Evolutionary conservation across 2,329 filamentous ascomycete species (phyloP), one percentile per base, ranked within the genome.

Genomic region (Fusarium clavum): DNA sequence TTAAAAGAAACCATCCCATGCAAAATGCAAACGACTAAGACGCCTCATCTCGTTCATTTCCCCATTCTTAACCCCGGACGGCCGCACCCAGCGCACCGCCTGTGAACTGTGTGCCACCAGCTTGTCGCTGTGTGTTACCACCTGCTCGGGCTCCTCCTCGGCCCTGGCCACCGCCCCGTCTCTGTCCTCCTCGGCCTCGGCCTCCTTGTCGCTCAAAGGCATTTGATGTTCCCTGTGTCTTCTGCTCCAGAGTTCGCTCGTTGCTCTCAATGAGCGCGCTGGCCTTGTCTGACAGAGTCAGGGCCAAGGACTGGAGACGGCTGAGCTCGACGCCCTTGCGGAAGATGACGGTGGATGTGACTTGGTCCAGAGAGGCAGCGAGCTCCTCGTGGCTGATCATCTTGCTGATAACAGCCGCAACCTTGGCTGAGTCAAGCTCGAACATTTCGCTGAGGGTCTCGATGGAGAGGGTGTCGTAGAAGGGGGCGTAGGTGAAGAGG

Each of bases 361-460:
- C 95, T 84, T 99, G 96, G 85, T 99, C 97, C 29, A 99, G 90
- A 40, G 96, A 97, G 45, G 96, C 96, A 12, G 93, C 93, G 52
- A 99, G 91, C 83, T 99, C 96, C 83, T 99, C 96, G 85, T 99
- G 96, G 77, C 94, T 97, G 81, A 99, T 98, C 96, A 99, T 99
- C 86, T 97, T 97, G 87, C 94, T 97, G 77, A 99, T 90, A 59
- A 99, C 91, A 38, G 96, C 94, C n/a, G 92, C 87, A 54, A 98
- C 94, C 88, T 98, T 98, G 83, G 91, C 89, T 75, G 91, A 85
- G 61, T 94, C 88, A 25, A 99, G 91, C 83, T 99, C 96, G 81
- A 99, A 99, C 96, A 99, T 99, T 73, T 85, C 86, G 69, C 94
- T 91, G 66, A 99, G 88, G 25, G 94, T 97, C 73, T 89, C 86